These are phyloP conservation scores for Geotrichum carabidarum DNA, from an alignment of 1,139 yeast species.

Conservation along the genomic window DNA sequence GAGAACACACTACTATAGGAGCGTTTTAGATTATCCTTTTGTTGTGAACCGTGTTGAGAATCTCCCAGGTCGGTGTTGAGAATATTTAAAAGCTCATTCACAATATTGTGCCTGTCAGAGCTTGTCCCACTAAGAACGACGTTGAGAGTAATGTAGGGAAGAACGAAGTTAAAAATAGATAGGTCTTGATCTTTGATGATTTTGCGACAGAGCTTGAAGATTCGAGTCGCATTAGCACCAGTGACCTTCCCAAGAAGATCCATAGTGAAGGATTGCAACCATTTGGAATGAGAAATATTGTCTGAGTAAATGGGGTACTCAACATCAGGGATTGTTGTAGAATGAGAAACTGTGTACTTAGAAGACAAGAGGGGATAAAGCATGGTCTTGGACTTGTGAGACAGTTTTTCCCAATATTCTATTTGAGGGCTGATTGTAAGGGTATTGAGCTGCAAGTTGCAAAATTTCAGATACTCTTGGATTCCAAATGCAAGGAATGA, in stretches of 20 bases:
- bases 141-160: conserved; percentile 74
- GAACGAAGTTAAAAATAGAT: conserved; percentile 60
- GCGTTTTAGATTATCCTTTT: conserved; percentile 47
- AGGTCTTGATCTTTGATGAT: conserved; percentile 59
- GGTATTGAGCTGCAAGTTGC: conserved; percentile 46
- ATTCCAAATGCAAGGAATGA: conserved; percentile 80
- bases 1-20: conserved; percentile 63
- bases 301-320: conserved; percentile 48
- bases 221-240: conserved; percentile 42
- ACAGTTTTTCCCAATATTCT: conserved; percentile 56
- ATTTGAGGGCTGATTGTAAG: conserved; percentile 12
- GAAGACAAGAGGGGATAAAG: conserved; percentile 72
- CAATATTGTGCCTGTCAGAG: conserved; percentile 45
- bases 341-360: conserved; percentile 49
- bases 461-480: conserved; percentile 72
- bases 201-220: conserved; percentile 62
- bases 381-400: conserved; percentile 66
- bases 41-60: conserved; percentile 44
- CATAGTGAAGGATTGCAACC: conserved; percentile 69
- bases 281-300: conserved; percentile 43
- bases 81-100: conserved; percentile 54
- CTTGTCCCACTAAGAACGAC: conserved; percentile 53
- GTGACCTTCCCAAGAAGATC: conserved; percentile 52
- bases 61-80: conserved; percentile 41
- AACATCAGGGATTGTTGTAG: conserved; percentile 28